These are phyloP conservation scores for Lasiodiplodia citricola DNA, from an alignment of 2,329 filamentous ascomycete species.

Conservation along the genomic window DNA sequence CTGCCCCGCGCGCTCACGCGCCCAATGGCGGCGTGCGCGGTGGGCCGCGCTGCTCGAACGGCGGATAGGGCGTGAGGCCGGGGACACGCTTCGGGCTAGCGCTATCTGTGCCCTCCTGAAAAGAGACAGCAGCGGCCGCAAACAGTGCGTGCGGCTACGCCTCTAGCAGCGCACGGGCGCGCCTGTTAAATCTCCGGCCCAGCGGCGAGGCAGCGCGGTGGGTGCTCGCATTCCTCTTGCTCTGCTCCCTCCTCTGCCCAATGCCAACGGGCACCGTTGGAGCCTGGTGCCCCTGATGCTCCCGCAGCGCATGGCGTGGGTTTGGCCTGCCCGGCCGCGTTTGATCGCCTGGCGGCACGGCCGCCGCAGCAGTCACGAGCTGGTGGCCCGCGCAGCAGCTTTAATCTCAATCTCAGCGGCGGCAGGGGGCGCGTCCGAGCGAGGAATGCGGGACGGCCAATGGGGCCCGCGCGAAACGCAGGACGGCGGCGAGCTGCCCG, in stretches of 20 bases:
- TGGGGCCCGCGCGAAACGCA: constrained; percentile 18
- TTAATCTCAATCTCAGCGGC: constrained; percentile 27
- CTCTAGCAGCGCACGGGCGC: constrained; percentile 13
- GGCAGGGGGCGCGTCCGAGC: constrained; percentile 23
- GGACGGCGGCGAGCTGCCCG: constrained; percentile 18
- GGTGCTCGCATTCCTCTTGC: not conserved
- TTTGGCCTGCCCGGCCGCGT: constrained; percentile 17
- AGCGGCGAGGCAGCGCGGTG: constrained; percentile 3
- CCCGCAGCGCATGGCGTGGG: constrained; percentile 11
- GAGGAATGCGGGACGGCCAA: constrained; percentile 24
- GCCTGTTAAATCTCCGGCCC: constrained; percentile 22
- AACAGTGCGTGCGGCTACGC: constrained; percentile 23
- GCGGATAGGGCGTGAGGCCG: constrained; percentile 21
- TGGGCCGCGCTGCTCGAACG: constrained; percentile 17
- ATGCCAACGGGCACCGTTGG: constrained; percentile 21
- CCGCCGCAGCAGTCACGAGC: constrained; percentile 23
- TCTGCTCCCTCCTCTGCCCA: not conserved
- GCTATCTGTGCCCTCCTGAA: constrained; percentile 16
- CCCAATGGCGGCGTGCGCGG: constrained; percentile 21
- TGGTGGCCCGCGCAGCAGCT: constrained; percentile 16
- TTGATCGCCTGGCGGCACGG: constrained; percentile 24
- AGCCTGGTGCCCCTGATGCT: constrained; percentile 22
- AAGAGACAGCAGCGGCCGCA: constrained; percentile 23
- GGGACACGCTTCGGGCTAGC: constrained; percentile 12
- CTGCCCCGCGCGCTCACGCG: constrained; percentile 1